Conservation (phyloP, 768 basidiomycete species). For the Paxillus ammoniavirescens region DNA sequence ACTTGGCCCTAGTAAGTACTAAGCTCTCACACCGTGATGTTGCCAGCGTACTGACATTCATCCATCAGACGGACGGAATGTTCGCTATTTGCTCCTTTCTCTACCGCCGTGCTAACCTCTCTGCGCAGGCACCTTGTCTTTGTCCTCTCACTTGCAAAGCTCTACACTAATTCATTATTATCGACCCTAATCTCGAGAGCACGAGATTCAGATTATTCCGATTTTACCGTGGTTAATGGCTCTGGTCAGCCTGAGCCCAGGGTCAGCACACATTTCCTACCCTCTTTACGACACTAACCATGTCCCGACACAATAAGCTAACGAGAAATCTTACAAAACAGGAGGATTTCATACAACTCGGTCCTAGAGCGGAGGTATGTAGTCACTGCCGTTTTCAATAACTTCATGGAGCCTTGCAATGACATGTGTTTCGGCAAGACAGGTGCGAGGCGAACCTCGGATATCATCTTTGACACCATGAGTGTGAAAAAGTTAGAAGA, state of each 20-base stretch:
- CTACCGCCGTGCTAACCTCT: neutral
- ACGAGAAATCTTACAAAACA: constrained; percentile 7
- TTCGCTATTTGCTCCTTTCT: constrained; percentile 1
- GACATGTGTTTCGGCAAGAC: constrained; percentile 4
- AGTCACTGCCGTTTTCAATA: neutral
- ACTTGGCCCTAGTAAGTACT: constrained; percentile 20
- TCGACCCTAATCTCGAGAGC: constrained; percentile 33
- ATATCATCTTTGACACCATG: constrained; percentile 20
- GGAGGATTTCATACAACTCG: constrained; percentile 10
- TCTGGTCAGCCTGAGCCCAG: constrained; percentile 16
- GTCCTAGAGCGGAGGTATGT: constrained; percentile 13
- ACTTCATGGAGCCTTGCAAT: neutral
- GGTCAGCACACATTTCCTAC: constrained; percentile 12
- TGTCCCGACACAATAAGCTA: constrained; percentile 1
- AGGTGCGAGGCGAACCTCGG: constrained; percentile 12
- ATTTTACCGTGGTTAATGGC: constrained; percentile 24
- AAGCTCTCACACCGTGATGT: neutral
- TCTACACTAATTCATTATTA: constrained; percentile 36
- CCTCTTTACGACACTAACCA: neutral
- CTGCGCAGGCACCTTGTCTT: constrained; percentile 27
- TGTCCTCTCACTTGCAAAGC: constrained; percentile 32
- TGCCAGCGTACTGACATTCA: constrained; percentile 1
- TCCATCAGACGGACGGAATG: constrained; percentile 21
- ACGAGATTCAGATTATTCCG: constrained; percentile 13
- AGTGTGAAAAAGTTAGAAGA: constrained; percentile 13